Conservation (phyloP, 2,329 filamentous ascomycete genomes). For the Stachybotrys chlorohalonatus region DNA sequence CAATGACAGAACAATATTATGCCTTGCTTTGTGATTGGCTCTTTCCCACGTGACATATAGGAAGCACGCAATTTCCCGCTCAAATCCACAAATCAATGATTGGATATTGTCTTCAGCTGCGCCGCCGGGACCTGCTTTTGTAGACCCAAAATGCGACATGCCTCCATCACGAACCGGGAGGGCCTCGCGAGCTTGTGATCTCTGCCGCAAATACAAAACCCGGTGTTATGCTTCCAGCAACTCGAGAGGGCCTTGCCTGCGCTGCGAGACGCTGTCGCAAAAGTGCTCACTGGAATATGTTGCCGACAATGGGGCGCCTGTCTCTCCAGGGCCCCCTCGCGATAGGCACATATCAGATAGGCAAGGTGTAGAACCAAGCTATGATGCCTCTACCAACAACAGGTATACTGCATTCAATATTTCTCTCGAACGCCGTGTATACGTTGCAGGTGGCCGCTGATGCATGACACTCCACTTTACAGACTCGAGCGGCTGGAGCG, state of each 20-base stretch:
- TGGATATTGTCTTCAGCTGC: neutral
- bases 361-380: neutral
- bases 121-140: neutral
- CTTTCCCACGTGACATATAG: constrained; percentile 3
- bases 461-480: neutral
- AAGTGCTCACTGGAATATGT: constrained; percentile 9
- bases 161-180: constrained; percentile 11
- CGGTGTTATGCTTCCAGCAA: constrained; percentile 11
- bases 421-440: neutral
- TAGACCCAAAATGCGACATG: constrained; percentile 6
- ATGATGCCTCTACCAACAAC: neutral
- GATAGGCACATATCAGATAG: neutral
- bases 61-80: constrained; percentile 6
- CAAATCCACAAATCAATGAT: neutral
- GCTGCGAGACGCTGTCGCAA: constrained; percentile 13
- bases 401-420: neutral
- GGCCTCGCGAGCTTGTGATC: constrained; percentile 15
- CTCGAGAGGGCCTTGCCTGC: constrained; percentile 9
- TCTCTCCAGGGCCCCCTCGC: neutral
- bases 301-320: neutral
- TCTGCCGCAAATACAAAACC: constrained; percentile 15
- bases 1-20: no score
- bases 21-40: neutral
- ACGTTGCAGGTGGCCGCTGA: neutral
- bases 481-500: constrained; percentile 8